Percentiles rank a stretch among this genome's conserved stretches.
phyloP scores from a whole-genome alignment of 352 stramenopile species.

The Lagenidium giganteum region DNA sequence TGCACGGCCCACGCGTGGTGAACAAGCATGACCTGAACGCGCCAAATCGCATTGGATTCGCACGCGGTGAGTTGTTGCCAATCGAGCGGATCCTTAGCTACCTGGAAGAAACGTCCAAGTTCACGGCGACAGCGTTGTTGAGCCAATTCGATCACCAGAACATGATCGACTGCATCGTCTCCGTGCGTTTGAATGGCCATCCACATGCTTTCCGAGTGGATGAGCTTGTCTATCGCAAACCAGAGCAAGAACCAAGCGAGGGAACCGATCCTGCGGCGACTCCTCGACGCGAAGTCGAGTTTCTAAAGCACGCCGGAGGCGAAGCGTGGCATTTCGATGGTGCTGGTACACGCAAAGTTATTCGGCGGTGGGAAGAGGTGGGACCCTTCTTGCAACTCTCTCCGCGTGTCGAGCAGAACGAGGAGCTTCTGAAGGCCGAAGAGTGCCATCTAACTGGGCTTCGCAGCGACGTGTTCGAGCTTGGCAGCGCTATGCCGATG shows the following conservation, averaged over 20 bases:
- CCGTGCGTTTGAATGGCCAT: constrained; percentile 61
- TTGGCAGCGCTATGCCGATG: constrained; percentile 83
- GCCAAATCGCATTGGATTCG: constrained; percentile 77
- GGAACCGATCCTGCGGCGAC: constrained; percentile 2
- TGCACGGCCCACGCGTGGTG: constrained; percentile 56
- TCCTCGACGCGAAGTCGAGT: constrained; percentile 12
- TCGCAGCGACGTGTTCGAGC: constrained; percentile 74
- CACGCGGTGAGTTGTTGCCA: constrained; percentile 53
- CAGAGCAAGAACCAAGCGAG: constrained; percentile 2
- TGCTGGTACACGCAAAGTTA: constrained; percentile 50
- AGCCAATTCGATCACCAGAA: constrained; percentile 33
- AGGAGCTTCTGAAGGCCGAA: constrained; percentile 28
- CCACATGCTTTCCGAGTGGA: constrained; percentile 64
- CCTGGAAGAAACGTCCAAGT: constrained; percentile 48
- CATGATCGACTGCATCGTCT: constrained; percentile 69
- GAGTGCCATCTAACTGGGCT: constrained; percentile 74
- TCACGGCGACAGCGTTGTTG: constrained; percentile 44
- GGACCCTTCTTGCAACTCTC: constrained; percentile 63
- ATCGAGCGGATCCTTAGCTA: constrained; percentile 66
- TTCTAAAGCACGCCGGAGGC: constrained; percentile 43
- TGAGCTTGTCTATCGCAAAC: constrained; percentile 32
- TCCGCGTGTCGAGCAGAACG: constrained; percentile 41
- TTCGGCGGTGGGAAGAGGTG: constrained; percentile 58
- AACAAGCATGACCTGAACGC: constrained; percentile 57
- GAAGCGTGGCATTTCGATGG: constrained; percentile 63